These are phyloP conservation scores for Ensete ventricosum DNA, from an alignment of 176 grass and related monocot genomes.

Conservation along the genomic window DNA sequence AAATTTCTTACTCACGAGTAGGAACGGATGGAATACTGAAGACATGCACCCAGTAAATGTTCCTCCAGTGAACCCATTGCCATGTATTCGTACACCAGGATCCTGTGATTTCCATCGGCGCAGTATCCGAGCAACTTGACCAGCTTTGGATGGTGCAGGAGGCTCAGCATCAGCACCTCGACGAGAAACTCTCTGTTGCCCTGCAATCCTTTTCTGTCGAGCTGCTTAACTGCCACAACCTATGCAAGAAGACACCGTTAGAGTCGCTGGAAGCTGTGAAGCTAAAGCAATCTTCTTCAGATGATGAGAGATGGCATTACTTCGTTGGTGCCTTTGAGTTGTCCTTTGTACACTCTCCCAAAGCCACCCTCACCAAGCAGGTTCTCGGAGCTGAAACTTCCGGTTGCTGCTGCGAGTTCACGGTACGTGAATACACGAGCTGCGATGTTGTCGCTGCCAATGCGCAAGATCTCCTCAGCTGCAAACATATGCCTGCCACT, in stretches of 20 bases:
- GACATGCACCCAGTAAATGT: constrained; percentile 54
- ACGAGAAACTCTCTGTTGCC: constrained; percentile 82
- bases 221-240: constrained; percentile 77
- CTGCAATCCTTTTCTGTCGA: constrained; percentile 56
- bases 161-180: constrained; percentile 81
- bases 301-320: constrained; percentile 23
- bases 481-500: constrained; percentile 33
- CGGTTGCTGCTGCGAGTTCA: constrained; percentile 41
- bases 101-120: constrained; percentile 51
- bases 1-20: background rate
- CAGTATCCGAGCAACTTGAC: constrained; percentile 70
- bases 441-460: constrained; percentile 51
- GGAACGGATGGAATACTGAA: background rate
- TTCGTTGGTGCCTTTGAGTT: constrained; percentile 36
- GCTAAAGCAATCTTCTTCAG: background rate
- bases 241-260: constrained; percentile 19
- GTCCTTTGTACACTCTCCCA: constrained; percentile 66
- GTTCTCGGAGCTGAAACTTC: constrained; percentile 47
- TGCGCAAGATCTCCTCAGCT: constrained; percentile 56
- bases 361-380: constrained; percentile 81
- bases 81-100: constrained; percentile 89
- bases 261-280: background rate
- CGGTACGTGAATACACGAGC: constrained; percentile 52
- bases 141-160: constrained; percentile 66
- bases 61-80: constrained; percentile 51